Conservation (phyloP, 345 rosid species). For the Citrus sinensis region DNA sequence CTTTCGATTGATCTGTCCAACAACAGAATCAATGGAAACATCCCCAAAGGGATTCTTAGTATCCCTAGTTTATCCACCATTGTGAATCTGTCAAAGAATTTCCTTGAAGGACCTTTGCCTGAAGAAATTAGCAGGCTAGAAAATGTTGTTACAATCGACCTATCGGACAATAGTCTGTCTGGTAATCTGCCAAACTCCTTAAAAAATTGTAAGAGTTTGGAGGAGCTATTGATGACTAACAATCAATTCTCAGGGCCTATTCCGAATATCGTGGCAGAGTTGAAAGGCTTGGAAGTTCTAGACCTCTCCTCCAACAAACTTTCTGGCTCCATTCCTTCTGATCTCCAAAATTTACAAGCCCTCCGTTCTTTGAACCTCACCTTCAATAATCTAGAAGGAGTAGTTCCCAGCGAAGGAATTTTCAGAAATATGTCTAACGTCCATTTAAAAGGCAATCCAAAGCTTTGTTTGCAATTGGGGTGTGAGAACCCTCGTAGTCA, state of each 20-base stretch:
- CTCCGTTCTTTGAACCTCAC: constrained; percentile 44
- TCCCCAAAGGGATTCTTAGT: constrained; percentile 39
- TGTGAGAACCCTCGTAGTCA: constrained; percentile 1
- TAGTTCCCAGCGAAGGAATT: constrained; percentile 27
- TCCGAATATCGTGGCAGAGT: constrained; percentile 27
- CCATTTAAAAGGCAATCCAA: constrained; percentile 9
- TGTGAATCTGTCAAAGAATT: constrained; percentile 41
- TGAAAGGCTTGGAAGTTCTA: constrained; percentile 39
- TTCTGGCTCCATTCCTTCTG: constrained; percentile 42
- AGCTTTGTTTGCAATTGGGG: neutral
- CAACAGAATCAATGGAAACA: constrained; percentile 45
- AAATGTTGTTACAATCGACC: constrained; percentile 38
- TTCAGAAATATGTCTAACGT: constrained; percentile 21
- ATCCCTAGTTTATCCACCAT: constrained; percentile 32
- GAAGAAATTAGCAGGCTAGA: constrained; percentile 28
- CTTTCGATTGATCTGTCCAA: constrained; percentile 44
- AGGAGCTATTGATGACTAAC: constrained; percentile 31
- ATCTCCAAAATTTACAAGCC: constrained; percentile 29
- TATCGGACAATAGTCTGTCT: constrained; percentile 36
- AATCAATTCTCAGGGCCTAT: constrained; percentile 42
- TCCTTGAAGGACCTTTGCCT: constrained; percentile 32
- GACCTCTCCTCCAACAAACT: constrained; percentile 47
- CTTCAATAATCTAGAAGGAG: constrained; percentile 44
- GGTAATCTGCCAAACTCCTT: constrained; percentile 40
- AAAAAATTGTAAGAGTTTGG: constrained; percentile 41